A percentile compares a stretch with the other conserved stretches of the same genome.
Conservation (phyloP, 176 grass and related monocot species). For the Oryza glumipatula region DNA sequence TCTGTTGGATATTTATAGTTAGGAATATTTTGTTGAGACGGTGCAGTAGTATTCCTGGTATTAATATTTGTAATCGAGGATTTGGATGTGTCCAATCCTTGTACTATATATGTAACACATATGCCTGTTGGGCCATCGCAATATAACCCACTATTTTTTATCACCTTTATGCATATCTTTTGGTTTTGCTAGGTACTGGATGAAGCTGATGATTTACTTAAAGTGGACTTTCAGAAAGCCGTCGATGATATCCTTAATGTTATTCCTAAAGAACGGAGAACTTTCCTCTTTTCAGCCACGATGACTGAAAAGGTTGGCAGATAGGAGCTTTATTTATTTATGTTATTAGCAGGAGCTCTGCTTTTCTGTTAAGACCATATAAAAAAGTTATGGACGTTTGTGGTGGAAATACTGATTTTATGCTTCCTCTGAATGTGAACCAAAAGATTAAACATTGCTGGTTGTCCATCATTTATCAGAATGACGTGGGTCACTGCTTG, state of each 20-base stretch:
- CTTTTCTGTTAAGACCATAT: no score
- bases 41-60: no score
- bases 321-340: background rate
- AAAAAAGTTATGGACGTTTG: no score
- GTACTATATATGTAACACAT: no score
- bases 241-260: slow-evolving; percentile 94
- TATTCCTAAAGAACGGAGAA: slow-evolving; percentile 86
- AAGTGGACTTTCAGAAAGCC: slow-evolving; percentile 89
- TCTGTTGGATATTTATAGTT: background rate
- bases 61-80: background rate
- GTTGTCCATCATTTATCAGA: background rate
- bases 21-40: background rate
- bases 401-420: background rate
- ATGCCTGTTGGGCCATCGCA: no score
- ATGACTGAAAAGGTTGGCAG: slow-evolving; percentile 91
- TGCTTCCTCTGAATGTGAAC: background rate
- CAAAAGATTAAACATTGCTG: slow-evolving; percentile 8
- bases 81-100: no score
- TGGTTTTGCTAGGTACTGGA: slow-evolving; percentile 75
- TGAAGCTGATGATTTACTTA: slow-evolving; percentile 89
- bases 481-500: background rate
- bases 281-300: slow-evolving; percentile 90
- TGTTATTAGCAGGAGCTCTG: background rate
- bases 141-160: no score
- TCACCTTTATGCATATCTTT: slow-evolving; percentile 4